These are phyloP conservation scores for Coprinellus aureogranulatus DNA, from an alignment of 768 basidiomycete species.

Conservation along the genomic window DNA sequence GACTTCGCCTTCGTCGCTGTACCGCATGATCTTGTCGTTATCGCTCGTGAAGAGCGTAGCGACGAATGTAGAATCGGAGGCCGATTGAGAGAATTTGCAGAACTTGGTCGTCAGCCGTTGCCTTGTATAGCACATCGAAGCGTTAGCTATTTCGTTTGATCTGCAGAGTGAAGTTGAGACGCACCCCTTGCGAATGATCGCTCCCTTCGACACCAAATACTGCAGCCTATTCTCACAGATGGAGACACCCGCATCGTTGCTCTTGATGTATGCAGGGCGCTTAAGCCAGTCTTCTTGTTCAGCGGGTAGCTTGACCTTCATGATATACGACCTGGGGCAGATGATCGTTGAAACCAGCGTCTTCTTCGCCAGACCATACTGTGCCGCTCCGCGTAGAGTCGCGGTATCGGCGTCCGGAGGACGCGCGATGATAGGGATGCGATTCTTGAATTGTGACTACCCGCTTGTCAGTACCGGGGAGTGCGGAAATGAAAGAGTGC, in stretches of 20 bases:
- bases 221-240: constrained; percentile 92
- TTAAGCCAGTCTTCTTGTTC: constrained; percentile 81
- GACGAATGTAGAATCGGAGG: constrained; percentile 72
- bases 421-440: constrained; percentile 74
- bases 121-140: constrained; percentile 44
- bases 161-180: constrained; percentile 23
- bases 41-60: constrained; percentile 82
- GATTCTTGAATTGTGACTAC: constrained; percentile 64
- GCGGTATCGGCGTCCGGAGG: constrained; percentile 88
- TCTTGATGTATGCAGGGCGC: constrained; percentile 80
- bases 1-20: constrained; percentile 82
- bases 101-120: constrained; percentile 81
- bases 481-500: constrained; percentile 11
- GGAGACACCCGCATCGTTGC: constrained; percentile 70
- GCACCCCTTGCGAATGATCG: constrained; percentile 82
- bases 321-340: constrained; percentile 78
- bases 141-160: no score
- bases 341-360: constrained; percentile 80
- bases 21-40: constrained; percentile 72
- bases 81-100: constrained; percentile 77
- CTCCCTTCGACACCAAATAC: constrained; percentile 84
- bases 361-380: constrained; percentile 76
- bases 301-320: constrained; percentile 90
- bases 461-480: constrained; percentile 5
- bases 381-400: constrained; percentile 83